These are phyloP conservation scores for Symbiodinium natans DNA, from an alignment of 73 alveolate species.

Conservation along the genomic window DNA sequence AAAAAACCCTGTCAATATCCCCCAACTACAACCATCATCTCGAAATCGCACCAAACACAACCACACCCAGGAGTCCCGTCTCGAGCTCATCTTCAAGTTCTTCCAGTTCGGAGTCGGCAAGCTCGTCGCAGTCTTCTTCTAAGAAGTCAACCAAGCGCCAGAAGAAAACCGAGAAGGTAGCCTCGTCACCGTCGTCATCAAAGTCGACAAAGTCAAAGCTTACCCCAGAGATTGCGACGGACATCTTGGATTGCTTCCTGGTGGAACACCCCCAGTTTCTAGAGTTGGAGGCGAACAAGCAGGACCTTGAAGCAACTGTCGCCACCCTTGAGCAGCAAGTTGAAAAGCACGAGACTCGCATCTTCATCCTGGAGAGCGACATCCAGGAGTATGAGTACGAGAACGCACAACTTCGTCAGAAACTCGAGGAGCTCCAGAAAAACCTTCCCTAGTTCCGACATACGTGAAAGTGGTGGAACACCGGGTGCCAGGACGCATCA, in stretches of 20 bases:
- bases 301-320: neutral
- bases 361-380: neutral
- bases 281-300: neutral
- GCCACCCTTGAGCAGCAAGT: neutral
- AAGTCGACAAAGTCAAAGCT: neutral
- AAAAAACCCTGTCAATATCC: no score
- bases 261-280: neutral
- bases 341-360: neutral
- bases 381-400: neutral
- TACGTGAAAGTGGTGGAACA: neutral
- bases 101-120: neutral
- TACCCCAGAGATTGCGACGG: neutral
- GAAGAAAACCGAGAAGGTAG: neutral
- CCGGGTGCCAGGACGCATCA: neutral
- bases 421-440: no score
- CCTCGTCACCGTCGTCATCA: neutral
- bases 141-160: neutral
- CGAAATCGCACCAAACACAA: neutral
- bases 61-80: neutral
- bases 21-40: neutral
- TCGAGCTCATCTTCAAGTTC: no score
- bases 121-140: neutral
- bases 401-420: neutral
- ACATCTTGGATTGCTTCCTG: neutral
- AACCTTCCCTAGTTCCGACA: no score